phyloP scores from a whole-genome alignment of 345 rosid genomes.

The Trapa bicornis region DNA sequence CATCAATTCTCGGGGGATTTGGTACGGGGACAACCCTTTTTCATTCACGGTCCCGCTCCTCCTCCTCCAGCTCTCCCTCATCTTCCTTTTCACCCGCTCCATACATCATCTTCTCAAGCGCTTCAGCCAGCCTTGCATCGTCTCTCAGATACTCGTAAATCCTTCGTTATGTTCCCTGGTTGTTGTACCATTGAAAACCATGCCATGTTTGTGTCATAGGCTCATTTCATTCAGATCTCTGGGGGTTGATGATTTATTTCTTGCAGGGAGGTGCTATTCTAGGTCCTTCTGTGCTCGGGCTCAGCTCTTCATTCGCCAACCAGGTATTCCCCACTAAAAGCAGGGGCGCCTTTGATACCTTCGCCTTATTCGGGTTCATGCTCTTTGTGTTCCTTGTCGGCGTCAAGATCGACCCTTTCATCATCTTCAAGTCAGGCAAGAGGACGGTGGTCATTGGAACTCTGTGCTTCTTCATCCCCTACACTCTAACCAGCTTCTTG shows the following conservation, averaged over 20 bases:
- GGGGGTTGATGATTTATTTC: constrained; percentile 3
- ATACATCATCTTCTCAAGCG: constrained; percentile 16
- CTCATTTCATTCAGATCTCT: neutral
- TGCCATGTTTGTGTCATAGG: neutral
- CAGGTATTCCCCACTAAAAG: constrained; percentile 20
- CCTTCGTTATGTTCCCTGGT: neutral
- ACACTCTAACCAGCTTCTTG: constrained; percentile 4
- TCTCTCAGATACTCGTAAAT: constrained; percentile 21
- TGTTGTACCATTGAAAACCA: neutral
- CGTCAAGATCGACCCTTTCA: constrained; percentile 22
- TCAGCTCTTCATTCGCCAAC: constrained; percentile 8
- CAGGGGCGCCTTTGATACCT: constrained; percentile 14
- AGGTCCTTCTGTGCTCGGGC: constrained; percentile 34
- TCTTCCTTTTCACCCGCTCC: constrained; percentile 13
- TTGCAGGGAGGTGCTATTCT: constrained; percentile 31
- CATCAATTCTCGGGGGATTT: constrained; percentile 15
- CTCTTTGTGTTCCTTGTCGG: constrained; percentile 24
- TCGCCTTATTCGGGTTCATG: constrained; percentile 28
- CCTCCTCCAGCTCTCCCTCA: constrained; percentile 14
- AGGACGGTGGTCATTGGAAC: constrained; percentile 12
- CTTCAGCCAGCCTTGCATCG: constrained; percentile 13
- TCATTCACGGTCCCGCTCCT: constrained; percentile 16
- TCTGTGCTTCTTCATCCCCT: constrained; percentile 15
- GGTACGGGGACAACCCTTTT: constrained; percentile 19
- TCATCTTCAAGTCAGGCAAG: constrained; percentile 11